These are phyloP conservation scores for Detonula confervacea DNA, from an alignment of 352 stramenopile species.

Conservation along the genomic window DNA sequence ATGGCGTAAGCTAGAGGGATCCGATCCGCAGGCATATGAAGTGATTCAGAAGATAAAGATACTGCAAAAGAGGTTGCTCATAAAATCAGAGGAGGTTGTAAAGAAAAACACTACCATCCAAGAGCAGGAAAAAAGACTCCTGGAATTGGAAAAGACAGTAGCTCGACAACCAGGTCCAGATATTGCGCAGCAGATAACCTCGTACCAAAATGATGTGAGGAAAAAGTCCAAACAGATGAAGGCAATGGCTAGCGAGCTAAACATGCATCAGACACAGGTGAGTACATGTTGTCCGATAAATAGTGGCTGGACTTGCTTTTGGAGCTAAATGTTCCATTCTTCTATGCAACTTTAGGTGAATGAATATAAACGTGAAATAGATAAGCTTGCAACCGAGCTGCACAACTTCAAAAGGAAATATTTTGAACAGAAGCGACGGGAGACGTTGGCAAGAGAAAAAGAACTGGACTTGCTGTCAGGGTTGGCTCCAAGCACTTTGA, in stretches of 20 bases:
- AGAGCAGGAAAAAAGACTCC: conserved; percentile 95
- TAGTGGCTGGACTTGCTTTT: no score
- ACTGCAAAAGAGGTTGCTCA: conserved; percentile 93
- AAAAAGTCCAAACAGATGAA: conserved; percentile 97
- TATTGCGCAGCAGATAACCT: conserved; percentile 93
- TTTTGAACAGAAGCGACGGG: conserved; percentile 45
- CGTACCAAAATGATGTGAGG: conserved; percentile 94
- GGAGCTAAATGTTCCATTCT: no score
- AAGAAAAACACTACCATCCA: conserved; percentile 94
- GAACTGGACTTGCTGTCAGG: conserved; percentile 81
- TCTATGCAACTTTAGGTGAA: conserved; percentile 76
- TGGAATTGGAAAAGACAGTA: conserved; percentile 93
- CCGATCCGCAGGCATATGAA: conserved; percentile 93
- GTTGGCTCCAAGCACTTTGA: no score
- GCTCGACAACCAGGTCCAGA: conserved; percentile 92
- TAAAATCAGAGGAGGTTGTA: conserved; percentile 93
- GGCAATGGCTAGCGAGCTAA: conserved; percentile 95
- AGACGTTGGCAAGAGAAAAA: conserved; percentile 37
- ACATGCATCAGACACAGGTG: conserved; percentile 91
- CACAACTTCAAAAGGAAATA: conserved; percentile 49
- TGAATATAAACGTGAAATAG: conserved; percentile 87
- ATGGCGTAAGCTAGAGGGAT: conserved; percentile 96
- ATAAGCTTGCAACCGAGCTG: conserved; percentile 45
- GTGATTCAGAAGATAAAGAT: conserved; percentile 97
- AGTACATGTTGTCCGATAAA: no score